Conservation (phyloP, 495 filamentous ascomycete genomes). For the Xylaria flabelliformis region DNA sequence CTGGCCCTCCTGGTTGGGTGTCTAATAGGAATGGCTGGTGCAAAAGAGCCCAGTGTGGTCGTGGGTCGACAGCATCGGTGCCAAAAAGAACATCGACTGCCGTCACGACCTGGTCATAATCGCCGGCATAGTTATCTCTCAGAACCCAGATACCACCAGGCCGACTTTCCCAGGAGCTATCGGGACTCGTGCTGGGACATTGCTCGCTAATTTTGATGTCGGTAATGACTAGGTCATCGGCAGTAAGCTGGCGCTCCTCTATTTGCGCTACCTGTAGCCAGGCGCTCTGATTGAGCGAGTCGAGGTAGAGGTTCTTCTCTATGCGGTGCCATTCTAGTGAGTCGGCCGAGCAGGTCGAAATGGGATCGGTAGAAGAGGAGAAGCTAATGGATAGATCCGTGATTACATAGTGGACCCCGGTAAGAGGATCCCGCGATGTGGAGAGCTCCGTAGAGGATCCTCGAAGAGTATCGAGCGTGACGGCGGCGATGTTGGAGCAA, state of each 20-base stretch:
- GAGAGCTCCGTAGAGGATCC: neutral
- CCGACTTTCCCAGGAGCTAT: constrained; percentile 43
- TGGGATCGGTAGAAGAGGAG: neutral
- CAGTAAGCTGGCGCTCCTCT: constrained; percentile 40
- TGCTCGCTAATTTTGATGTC: constrained; percentile 42
- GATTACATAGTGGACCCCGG: neutral
- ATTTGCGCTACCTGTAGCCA: constrained; percentile 38
- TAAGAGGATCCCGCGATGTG: neutral
- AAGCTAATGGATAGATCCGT: neutral
- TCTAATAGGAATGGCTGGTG: constrained; percentile 43
- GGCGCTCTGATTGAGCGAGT: neutral
- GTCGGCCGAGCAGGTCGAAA: neutral
- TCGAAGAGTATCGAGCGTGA: neutral
- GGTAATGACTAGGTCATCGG: constrained; percentile 39
- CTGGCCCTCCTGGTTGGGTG: constrained; percentile 40
- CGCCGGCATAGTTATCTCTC: constrained; percentile 39
- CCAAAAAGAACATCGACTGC: constrained; percentile 46
- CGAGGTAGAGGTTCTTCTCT: constrained; percentile 36
- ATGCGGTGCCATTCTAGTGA: constrained; percentile 26
- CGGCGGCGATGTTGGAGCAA: neutral
- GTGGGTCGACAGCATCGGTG: constrained; percentile 43
- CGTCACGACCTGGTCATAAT: constrained; percentile 40
- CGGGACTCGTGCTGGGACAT: constrained; percentile 32
- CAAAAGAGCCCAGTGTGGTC: constrained; percentile 46
- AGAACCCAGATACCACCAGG: constrained; percentile 46